These are phyloP conservation scores for Pueraria montana DNA, from an alignment of 306 rosid genomes.

Conservation along the genomic window DNA sequence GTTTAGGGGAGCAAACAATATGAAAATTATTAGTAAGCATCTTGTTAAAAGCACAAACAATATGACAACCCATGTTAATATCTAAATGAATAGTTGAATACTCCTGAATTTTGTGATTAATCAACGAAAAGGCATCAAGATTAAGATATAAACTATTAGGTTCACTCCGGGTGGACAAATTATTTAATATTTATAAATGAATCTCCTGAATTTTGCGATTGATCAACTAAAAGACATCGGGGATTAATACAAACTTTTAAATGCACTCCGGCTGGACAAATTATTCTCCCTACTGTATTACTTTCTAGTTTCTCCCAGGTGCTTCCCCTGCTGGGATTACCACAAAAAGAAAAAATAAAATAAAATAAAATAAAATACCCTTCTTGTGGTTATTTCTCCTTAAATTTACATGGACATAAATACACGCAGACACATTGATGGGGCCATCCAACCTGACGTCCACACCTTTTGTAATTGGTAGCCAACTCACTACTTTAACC, in stretches of 20 bases:
- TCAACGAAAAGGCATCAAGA: neutral
- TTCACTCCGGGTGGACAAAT: neutral
- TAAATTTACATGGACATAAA: slow-evolving; percentile 9
- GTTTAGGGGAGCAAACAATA: neutral
- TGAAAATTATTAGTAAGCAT: neutral
- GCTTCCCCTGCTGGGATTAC: neutral
- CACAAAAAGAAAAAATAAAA: neutral
- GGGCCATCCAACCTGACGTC: neutral
- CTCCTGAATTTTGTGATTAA: neutral
- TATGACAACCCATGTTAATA: neutral
- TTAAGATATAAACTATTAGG: neutral
- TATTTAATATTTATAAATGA: neutral
- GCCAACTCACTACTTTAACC: slow-evolving; percentile 36
- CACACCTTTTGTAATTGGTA: slow-evolving; percentile 35
- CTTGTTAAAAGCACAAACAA: neutral
- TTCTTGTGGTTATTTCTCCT: slow-evolving; percentile 19
- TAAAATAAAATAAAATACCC: neutral
- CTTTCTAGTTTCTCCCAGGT: slow-evolving; percentile 5
- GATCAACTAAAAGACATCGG: neutral
- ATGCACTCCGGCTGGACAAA: neutral
- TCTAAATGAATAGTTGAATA: too few relatives aligned
- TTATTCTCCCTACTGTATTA: slow-evolving; percentile 9
- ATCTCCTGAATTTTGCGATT: neutral
- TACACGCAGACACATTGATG: neutral
- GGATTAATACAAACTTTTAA: neutral